These are phyloP conservation scores for Diutina ranongensis DNA, from an alignment of 1,139 yeast species.

Conservation along the genomic window DNA sequence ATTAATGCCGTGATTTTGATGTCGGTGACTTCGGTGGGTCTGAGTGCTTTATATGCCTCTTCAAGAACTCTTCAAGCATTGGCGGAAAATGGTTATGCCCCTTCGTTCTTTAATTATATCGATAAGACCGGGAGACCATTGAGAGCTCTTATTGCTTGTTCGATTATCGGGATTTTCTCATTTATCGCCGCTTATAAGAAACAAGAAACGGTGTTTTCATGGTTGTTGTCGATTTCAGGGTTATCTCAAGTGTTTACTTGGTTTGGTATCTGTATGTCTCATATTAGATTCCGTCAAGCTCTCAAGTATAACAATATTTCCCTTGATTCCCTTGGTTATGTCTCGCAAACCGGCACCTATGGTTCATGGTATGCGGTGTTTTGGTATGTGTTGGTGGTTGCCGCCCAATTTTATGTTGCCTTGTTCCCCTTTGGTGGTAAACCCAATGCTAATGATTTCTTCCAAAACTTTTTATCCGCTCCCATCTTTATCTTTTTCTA, in stretches of 20 bases:
- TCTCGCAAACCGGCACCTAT: conserved; percentile 29
- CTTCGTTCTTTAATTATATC: conserved; percentile 28
- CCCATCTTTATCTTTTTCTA: conserved; percentile 25
- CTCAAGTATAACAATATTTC: conserved; percentile 25
- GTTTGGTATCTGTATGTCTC: conserved; percentile 31
- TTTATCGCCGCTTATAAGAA: conserved; percentile 29
- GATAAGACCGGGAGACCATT: conserved; percentile 35
- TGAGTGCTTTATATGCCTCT: conserved; percentile 32
- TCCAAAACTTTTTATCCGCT: conserved; percentile 26
- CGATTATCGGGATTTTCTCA: conserved; percentile 20
- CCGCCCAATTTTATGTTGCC: conserved; percentile 30
- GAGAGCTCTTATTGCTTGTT: conserved; percentile 24
- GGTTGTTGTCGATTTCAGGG: conserved; percentile 35
- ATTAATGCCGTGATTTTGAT: conserved; percentile 33
- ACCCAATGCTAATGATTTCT: conserved; percentile 26
- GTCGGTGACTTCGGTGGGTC: conserved; percentile 35
- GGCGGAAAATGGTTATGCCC: conserved; percentile 34
- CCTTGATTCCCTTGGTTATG: conserved; percentile 26
- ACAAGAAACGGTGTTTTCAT: conserved; percentile 30
- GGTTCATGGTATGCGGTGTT: conserved; percentile 31
- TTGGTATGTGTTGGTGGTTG: conserved; percentile 21
- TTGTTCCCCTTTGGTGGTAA: conserved; percentile 23
- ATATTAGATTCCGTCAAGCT: conserved; percentile 30
- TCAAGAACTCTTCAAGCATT: conserved; percentile 34
- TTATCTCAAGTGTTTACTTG: conserved; percentile 32